Conservation (phyloP, 306 rosid species). For the Mucuna pruriens region DNA sequence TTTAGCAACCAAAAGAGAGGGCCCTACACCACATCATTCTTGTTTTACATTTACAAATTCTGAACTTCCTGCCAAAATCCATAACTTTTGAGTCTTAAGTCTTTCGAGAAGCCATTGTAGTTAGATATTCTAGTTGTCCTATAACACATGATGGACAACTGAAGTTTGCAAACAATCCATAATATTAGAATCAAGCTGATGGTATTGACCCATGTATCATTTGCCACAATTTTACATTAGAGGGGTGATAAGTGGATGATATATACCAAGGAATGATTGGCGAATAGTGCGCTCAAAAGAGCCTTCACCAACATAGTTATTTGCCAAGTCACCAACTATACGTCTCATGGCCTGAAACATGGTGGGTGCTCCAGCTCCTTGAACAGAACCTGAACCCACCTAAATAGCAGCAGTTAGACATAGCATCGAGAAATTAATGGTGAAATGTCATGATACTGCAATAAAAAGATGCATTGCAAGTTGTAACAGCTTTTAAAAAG, state of each 20-base stretch:
- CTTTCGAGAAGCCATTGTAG: neutral
- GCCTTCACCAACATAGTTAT: conserved; percentile 68
- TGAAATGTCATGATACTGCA: conserved; percentile 8
- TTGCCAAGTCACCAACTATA: conserved; percentile 65
- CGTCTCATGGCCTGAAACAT: conserved; percentile 99
- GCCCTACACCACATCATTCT: neutral
- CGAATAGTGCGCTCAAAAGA: conserved; percentile 87
- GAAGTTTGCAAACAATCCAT: neutral
- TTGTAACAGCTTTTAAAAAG: neutral
- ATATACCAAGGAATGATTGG: conserved; percentile 91
- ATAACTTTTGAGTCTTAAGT: neutral
- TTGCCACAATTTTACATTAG: conserved; percentile 11
- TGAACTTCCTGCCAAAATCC: neutral
- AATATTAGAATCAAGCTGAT: neutral
- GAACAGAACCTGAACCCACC: conserved; percentile 98
- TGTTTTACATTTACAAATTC: neutral
- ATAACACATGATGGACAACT: conserved; percentile 3
- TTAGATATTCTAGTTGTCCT: neutral
- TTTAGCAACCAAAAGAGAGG: conserved; percentile 11
- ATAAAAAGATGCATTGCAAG: neutral
- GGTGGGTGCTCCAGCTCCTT: conserved; percentile 99
- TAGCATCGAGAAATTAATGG: conserved; percentile 28
- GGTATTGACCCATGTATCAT: conserved; percentile 6
- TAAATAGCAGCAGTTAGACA: conserved; percentile 51
- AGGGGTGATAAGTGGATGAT: conserved; percentile 33